Evolutionary conservation across 352 stramenopile genomes (phyloP).

Genomic region (Pythium pyrilobum): DNA sequence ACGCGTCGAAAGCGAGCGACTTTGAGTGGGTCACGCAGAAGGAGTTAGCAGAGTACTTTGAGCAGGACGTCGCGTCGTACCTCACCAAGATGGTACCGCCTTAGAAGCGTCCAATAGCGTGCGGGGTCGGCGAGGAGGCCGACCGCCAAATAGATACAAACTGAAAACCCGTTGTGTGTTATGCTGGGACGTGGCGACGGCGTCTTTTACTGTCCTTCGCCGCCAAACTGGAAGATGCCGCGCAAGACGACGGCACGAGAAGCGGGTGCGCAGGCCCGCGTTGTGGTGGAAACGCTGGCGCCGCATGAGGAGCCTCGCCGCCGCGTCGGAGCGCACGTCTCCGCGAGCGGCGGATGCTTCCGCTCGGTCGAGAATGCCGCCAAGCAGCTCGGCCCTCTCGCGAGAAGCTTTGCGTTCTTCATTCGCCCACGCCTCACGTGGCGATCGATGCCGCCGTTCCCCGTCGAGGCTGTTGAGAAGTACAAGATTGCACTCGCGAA

Average conservation of each 20-base stretch:
- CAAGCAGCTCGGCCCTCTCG: conserved; percentile 22
- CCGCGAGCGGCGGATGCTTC: conserved; percentile 24
- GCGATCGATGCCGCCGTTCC: conserved; percentile 14
- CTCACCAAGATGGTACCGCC: conserved; percentile 78
- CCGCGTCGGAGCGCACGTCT: conserved; percentile 34
- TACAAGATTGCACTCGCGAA: conserved; percentile 18
- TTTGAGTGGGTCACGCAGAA: conserved; percentile 79
- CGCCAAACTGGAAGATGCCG: background rate
- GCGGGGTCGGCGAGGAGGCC: background rate
- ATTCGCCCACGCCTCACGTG: conserved; percentile 34
- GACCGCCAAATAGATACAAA: conserved; percentile 2
- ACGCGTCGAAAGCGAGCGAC: conserved; percentile 54
- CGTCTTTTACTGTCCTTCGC: conserved; percentile 9
- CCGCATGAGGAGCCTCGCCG: too few relatives aligned
- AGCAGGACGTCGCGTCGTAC: conserved; percentile 55
- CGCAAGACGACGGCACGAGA: too few relatives aligned
- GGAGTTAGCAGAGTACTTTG: conserved; percentile 75
- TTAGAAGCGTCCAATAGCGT: conserved; percentile 8
- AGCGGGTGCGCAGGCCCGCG: too few relatives aligned
- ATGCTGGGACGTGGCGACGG: background rate
- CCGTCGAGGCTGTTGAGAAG: background rate
- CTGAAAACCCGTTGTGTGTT: background rate
- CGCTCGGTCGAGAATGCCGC: conserved; percentile 23
- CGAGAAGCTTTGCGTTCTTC: conserved; percentile 33
- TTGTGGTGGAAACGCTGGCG: too few relatives aligned